Base-by-base conservation (phyloP, 495 filamentous ascomycete genomes). In the Penicillium pancosmium region DNA sequence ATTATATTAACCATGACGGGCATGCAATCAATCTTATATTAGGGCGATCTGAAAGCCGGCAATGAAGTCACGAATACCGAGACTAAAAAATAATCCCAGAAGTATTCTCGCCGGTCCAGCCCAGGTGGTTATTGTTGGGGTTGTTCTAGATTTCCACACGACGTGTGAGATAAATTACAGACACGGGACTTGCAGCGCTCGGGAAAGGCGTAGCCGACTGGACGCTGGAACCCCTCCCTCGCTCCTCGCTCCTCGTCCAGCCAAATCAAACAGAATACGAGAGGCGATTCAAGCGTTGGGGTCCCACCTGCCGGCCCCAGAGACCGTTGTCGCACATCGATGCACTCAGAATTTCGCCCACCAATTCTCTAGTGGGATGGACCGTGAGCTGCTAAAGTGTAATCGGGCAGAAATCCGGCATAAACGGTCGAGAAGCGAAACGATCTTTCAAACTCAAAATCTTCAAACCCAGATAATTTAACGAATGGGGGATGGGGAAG, bases 131-230 rank as follows among this genome's bases (percentile, higher is more conserved):
- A 19, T 35, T 18, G 10, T 21, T 23, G 19, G 25, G 21, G 16
- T 43, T 15, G 49, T 44, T 52, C 55, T 57, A 57, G 49, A 57
- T 52, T 50, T 16, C 33, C 48, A 19, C 36, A 31, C 13, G 8
- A n/a, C 16, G 55, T 57, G 34, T 40, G 47, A 25, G 4, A 57
- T 57, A 57, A 31, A 57, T 47, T 57, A 52, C 36, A 38, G 11
- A 44, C 6, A 25, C n/a, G 38, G 40, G 38, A 47, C 19, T 36
- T 10, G 27, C 49, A 38, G 3, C 13, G n/a, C 8, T 16, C 16
- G 16, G 41, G 41, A 9, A 8, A 44, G 41, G 41, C 16, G 8
- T 44, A 44, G 15, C 41, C 41, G 41, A 44, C 27, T 31, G 27
- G 27, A 31, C 8, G 27, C 27, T 7, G 27, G 27, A 31, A 2